phyloP scores from a whole-genome alignment of 2,329 filamentous ascomycete genomes.

The Diplocarpon rosae region DNA sequence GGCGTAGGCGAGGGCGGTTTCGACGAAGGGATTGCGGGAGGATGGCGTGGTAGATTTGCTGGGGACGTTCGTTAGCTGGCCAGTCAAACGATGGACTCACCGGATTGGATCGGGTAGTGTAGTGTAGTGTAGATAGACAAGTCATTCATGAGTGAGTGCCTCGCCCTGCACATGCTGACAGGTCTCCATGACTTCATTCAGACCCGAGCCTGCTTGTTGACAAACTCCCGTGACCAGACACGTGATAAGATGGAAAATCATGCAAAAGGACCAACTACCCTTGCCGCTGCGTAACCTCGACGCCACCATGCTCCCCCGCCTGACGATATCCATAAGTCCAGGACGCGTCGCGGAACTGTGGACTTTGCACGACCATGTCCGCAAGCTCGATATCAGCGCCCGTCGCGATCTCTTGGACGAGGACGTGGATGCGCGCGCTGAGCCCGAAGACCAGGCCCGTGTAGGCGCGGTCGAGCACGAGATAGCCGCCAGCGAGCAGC shows the following conservation, averaged over 20 bases:
- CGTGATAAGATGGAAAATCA: constrained; percentile 12
- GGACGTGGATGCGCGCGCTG: constrained; percentile 54
- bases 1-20: constrained; percentile 79
- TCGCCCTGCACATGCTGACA: no score
- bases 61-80: not conserved
- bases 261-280: constrained; percentile 42
- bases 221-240: not conserved
- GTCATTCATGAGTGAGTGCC: no score
- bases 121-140: not conserved
- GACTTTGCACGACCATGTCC: constrained; percentile 79
- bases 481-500: constrained; percentile 84
- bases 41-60: constrained; percentile 31
- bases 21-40: constrained; percentile 73
- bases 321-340: constrained; percentile 81
- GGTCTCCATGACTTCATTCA: not conserved
- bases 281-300: constrained; percentile 68
- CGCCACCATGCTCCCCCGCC: constrained; percentile 61
- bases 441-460: constrained; percentile 64
- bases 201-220: not conserved
- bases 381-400: constrained; percentile 51
- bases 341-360: constrained; percentile 76
- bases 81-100: no score
- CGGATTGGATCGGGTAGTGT: not conserved
- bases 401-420: constrained; percentile 45
- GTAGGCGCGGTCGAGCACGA: constrained; percentile 81